Percentiles rank a stretch among this genome's conserved stretches.
These are phyloP conservation scores for Hanseniaspora occidentalis DNA, from an alignment of 805 yeast species.

Conservation along the genomic window DNA sequence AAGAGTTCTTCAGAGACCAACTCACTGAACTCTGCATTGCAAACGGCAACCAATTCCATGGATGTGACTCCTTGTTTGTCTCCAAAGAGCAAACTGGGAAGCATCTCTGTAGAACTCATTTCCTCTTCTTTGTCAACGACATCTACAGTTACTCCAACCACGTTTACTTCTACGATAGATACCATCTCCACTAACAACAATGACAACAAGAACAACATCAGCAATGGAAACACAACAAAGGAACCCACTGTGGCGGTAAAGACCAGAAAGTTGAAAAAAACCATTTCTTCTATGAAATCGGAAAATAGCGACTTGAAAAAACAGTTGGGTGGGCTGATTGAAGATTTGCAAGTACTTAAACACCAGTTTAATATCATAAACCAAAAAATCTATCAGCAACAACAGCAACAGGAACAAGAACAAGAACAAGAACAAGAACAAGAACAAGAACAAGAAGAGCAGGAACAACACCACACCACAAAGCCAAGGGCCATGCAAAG, in stretches of 20 bases:
- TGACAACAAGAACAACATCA: background rate
- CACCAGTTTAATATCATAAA: slow-evolving; percentile 8
- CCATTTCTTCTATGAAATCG: slow-evolving; percentile 13
- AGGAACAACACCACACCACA: background rate
- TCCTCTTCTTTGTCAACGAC: no score
- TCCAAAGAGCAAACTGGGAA: no score
- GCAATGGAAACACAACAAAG: background rate
- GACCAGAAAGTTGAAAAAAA: slow-evolving; percentile 10
- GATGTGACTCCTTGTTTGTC: no score
- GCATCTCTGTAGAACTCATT: no score
- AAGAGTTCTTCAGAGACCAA: no score
- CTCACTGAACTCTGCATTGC: no score
- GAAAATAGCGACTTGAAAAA: slow-evolving; percentile 16
- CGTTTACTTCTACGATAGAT: background rate
- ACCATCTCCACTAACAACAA: background rate
- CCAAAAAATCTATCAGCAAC: background rate
- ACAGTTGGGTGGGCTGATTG: slow-evolving; percentile 16
- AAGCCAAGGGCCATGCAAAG: background rate
- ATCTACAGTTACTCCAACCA: background rate
- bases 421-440: background rate
- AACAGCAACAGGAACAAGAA: background rate
- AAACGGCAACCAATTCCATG: no score
- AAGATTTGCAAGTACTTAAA: slow-evolving; percentile 16
- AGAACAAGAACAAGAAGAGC: background rate
- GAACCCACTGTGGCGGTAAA: background rate